Conservation (phyloP, 2,329 filamentous ascomycete species). For the Epichloe sp. region DNA sequence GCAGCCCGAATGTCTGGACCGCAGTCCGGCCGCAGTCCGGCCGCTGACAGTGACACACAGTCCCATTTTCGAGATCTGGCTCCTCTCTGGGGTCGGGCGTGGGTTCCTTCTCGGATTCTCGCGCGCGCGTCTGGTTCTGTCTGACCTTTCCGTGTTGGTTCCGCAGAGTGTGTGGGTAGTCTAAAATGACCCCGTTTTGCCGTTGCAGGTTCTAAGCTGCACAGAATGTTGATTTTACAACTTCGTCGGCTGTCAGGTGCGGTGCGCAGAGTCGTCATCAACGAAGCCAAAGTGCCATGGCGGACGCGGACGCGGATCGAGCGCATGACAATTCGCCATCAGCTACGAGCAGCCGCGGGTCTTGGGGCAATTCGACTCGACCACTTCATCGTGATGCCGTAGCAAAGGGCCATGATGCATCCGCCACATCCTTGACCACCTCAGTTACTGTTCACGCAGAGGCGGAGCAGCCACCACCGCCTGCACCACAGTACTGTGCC, state of each 20-base stretch:
- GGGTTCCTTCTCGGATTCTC: not conserved
- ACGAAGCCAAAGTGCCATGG: not conserved
- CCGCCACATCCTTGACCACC: not conserved
- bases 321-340: not conserved
- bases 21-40: too few relatives aligned
- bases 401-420: not conserved
- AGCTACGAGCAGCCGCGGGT: not conserved
- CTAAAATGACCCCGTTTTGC: too few relatives aligned
- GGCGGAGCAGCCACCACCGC: not conserved
- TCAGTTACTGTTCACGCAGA: not conserved
- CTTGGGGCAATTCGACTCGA: not conserved
- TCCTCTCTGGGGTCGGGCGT: too few relatives aligned
- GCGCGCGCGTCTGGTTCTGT: not conserved
- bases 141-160: too few relatives aligned
- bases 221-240: not conserved
- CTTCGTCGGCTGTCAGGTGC: not conserved
- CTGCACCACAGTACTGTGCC: conserved; percentile 22
- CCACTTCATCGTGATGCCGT: not conserved
- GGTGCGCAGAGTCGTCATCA: not conserved
- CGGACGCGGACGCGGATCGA: not conserved
- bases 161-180: too few relatives aligned
- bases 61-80: too few relatives aligned
- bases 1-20: too few relatives aligned
- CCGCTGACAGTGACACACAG: too few relatives aligned
- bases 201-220: too few relatives aligned